phyloP scores from a whole-genome alignment of 1,284 basidiomycete species.

The Trametes hirsuta region DNA sequence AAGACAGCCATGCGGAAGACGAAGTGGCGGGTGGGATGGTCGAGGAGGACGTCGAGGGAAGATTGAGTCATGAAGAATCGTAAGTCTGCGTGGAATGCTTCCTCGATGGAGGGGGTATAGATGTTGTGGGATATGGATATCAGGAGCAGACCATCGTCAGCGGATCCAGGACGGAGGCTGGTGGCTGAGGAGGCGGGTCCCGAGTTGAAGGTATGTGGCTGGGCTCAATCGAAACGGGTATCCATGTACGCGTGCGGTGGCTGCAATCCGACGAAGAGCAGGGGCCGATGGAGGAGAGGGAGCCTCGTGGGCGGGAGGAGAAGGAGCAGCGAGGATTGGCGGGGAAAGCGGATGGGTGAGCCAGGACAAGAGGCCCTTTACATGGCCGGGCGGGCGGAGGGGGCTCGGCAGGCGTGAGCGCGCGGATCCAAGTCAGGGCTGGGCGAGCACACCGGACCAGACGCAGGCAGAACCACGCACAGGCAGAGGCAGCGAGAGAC shows the following conservation, averaged over 20 bases:
- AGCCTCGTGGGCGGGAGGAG: neutral
- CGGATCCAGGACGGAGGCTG: neutral
- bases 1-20: conserved; percentile 8
- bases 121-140: neutral
- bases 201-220: neutral
- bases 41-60: neutral
- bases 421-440: neutral
- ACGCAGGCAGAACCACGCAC: too few species aligned
- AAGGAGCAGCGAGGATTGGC: neutral
- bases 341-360: neutral
- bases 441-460: neutral
- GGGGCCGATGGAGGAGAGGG: neutral
- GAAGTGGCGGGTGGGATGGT: neutral
- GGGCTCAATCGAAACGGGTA: conserved; percentile 2
- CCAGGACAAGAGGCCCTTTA: neutral
- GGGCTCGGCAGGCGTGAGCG: neutral
- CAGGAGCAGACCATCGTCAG: conserved; percentile 6
- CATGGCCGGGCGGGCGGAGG: conserved; percentile 3
- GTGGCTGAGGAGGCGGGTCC: neutral
- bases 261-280: neutral
- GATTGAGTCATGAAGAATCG: conserved; percentile 10
- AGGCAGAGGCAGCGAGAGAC: neutral
- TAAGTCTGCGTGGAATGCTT: neutral
- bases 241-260: neutral
- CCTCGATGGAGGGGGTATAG: conserved; percentile 3